Percentiles rank a stretch among this genome's conserved stretches.
Evolutionary conservation across 1,284 basidiomycete species (phyloP).

Genomic region (Ustilago crameri): DNA sequence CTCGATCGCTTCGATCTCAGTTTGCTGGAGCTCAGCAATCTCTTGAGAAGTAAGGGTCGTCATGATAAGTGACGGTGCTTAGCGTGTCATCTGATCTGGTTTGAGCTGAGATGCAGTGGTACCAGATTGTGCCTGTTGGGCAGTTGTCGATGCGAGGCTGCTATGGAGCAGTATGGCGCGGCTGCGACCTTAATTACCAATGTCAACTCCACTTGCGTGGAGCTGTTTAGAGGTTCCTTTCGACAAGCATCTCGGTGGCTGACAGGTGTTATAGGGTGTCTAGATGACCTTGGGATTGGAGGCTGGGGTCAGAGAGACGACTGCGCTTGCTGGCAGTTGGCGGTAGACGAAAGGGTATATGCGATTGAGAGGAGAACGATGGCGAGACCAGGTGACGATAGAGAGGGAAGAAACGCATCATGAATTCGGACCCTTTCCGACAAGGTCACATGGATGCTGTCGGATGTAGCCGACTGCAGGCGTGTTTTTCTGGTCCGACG

Average conservation of each 20-base stretch:
- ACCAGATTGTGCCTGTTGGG: neutral
- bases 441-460: constrained; percentile 7
- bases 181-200: constrained; percentile 14
- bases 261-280: neutral
- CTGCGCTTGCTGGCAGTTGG: neutral
- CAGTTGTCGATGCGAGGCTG: neutral
- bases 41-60: constrained; percentile 42
- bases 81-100: constrained; percentile 15
- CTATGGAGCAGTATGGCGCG: constrained; percentile 8
- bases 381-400: constrained; percentile 9
- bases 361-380: constrained; percentile 1
- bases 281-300: neutral
- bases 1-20: constrained; percentile 60
- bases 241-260: constrained; percentile 20
- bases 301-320: too few relatives aligned
- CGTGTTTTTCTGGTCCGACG: constrained; percentile 7
- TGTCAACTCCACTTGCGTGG: constrained; percentile 47
- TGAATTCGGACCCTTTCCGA: constrained; percentile 14
- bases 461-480: constrained; percentile 20
- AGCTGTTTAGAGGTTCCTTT: constrained; percentile 29
- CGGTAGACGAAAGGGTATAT: neutral
- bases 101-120: constrained; percentile 11
- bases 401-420: neutral
- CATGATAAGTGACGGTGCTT: constrained; percentile 12
- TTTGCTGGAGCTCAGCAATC: constrained; percentile 56